phyloP scores from a whole-genome alignment of 257 asterid species.

The Henckelia pumila region DNA sequence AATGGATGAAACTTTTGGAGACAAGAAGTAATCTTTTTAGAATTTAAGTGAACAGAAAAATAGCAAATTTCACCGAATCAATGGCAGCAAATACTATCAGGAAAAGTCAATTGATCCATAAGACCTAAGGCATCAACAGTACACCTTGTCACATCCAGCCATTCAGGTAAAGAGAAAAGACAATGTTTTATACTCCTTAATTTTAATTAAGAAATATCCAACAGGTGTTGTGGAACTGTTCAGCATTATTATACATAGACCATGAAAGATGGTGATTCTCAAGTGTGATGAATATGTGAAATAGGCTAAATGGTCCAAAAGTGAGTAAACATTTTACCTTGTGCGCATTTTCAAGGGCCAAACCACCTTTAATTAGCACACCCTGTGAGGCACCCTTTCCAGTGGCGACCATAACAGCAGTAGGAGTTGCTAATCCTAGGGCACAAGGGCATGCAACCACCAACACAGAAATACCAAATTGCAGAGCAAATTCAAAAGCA shows the following conservation, averaged over 20 bases:
- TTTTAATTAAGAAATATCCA: slow-evolving; percentile 1
- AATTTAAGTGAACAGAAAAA: background rate
- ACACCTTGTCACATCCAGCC: slow-evolving; percentile 1
- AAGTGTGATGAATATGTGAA: slow-evolving; percentile 4
- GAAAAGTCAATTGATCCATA: slow-evolving; percentile 9
- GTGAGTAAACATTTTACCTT: slow-evolving; percentile 48
- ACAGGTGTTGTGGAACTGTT: slow-evolving; percentile 12
- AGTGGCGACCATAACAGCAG: slow-evolving; percentile 98
- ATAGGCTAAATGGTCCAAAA: slow-evolving; percentile 18
- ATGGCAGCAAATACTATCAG: slow-evolving; percentile 4
- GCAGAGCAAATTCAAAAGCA: slow-evolving; percentile 88
- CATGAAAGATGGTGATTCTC: background rate
- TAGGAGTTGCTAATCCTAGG: slow-evolving; percentile 95
- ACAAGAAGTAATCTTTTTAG: background rate
- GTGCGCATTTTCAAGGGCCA: slow-evolving; percentile 91
- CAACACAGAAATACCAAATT: slow-evolving; percentile 86
- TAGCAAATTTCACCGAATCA: background rate
- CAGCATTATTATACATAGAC: slow-evolving; percentile 3
- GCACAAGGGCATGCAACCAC: slow-evolving; percentile 99
- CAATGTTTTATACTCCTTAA: background rate
- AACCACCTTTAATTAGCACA: slow-evolving; percentile 92
- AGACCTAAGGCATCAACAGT: background rate
- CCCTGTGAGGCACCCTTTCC: slow-evolving; percentile 98
- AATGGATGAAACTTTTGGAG: background rate
- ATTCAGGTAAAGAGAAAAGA: background rate